Evolutionary conservation across 768 basidiomycete species (phyloP).

Genomic region (Amanita thiersii): DNA sequence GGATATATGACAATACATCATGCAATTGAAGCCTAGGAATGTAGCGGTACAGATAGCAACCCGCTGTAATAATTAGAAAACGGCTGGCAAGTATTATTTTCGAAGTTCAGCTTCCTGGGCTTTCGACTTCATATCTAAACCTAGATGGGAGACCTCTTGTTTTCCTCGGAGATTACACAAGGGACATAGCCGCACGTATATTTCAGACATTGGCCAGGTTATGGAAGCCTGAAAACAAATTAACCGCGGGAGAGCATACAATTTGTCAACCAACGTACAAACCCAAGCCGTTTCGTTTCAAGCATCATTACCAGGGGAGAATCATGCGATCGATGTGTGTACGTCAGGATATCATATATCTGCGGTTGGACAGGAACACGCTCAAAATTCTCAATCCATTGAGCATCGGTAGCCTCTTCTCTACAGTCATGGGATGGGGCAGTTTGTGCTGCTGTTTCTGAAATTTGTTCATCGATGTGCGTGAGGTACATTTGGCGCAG

Average conservation of each 20-base stretch:
- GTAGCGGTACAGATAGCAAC: too few species aligned
- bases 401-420: constrained; percentile 15
- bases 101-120: background rate
- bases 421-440: background rate
- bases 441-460: background rate
- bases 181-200: constrained; percentile 57
- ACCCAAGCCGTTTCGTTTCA: constrained; percentile 48
- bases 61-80: too few species aligned
- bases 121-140: background rate
- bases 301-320: constrained; percentile 45
- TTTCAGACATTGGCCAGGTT: constrained; percentile 70
- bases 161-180: constrained; percentile 23
- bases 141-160: constrained; percentile 5
- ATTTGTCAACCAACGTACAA: constrained; percentile 33
- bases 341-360: constrained; percentile 62
- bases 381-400: constrained; percentile 34
- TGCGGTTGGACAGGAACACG: constrained; percentile 58
- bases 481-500: constrained; percentile 37
- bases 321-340: constrained; percentile 54
- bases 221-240: constrained; percentile 45
- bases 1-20: too few species aligned
- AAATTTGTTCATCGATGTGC: constrained; percentile 18
- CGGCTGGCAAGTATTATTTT: too few species aligned
- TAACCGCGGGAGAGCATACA: constrained; percentile 1
- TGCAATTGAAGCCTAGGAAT: too few species aligned